Evolutionary conservation across 2,329 filamentous ascomycete genomes (phyloP), one percentile per base, ranked within the genome.

Genomic region (Alternaria ethzedia): DNA sequence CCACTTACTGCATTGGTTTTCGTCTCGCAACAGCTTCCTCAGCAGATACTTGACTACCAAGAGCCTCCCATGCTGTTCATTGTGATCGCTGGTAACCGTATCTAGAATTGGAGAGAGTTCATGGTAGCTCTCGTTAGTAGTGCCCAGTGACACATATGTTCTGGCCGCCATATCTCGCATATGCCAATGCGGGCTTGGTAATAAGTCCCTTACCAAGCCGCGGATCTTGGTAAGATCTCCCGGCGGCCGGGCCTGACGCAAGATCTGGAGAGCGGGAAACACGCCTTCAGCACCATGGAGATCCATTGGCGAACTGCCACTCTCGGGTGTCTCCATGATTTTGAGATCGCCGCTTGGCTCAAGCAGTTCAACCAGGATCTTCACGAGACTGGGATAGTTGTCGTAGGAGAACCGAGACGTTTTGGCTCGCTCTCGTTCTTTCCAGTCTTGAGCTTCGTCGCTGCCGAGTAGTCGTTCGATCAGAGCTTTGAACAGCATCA

Each of bases 401-500:
- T 89, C 86, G 72, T 91, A 93, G 0, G 91, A 88, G 25, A 94
- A 87, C 8, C 88, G 86, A 45, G 89, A 79, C 54, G 78, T 70
- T 70, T 82, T 67, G 58, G 77, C 59, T 65, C 75, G 67, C 64
- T 78, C 65, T 66, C 79, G 68, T 70, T 86, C 83, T 79, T 87
- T 77, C 80, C 94, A 83, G 83, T 93, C 79, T 62, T 83, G 82
- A 7, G 82, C 78, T 61, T 93, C 90, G 58, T 88, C 90, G 0
- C 90, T 92, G 15, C 92, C 92, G 26, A 96, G 88, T 1, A 96
- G 82, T 66, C 88, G 87, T 75, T 96, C 92, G 56, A 97, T 91
- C 6, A 97, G 84, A 65, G 93, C 93, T 58, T 95, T 89, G 68
- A 98, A 89, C 7, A 99, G 87, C 81, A 98, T 91, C 32, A 98